Conservation (phyloP, 148 eudicot species). For the Heliamphora exappendiculata region DNA sequence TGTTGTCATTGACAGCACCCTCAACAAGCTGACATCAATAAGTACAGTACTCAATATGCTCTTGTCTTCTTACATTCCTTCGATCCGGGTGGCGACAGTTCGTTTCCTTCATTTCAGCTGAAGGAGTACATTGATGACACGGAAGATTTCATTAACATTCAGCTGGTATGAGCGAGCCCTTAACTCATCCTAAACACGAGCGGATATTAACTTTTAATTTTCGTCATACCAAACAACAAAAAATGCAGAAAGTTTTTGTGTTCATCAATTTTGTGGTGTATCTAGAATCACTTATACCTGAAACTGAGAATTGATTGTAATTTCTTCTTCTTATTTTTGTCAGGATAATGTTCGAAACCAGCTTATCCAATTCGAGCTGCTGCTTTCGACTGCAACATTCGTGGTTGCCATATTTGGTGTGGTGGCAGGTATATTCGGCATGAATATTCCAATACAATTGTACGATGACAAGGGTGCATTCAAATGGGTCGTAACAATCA, state of each 20-base stretch:
- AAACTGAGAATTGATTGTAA: background rate
- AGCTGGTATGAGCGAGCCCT: conserved; percentile 66
- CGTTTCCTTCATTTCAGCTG: conserved; percentile 50
- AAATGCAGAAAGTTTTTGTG: no score
- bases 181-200: background rate
- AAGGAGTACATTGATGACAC: conserved; percentile 99
- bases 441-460: conserved; percentile 71
- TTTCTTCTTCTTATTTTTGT: background rate
- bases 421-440: conserved; percentile 92
- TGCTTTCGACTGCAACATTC: conserved; percentile 88
- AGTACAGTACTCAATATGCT: background rate
- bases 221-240: no score
- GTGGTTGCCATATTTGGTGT: conserved; percentile 95
- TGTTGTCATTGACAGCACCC: conserved; percentile 91
- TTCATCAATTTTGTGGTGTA: no score
- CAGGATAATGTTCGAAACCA: conserved; percentile 99
- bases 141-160: conserved; percentile 94
- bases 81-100: background rate
- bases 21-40: conserved; percentile 92
- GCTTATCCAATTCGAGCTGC: conserved; percentile 91
- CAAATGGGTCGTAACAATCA: conserved; percentile 68
- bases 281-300: background rate
- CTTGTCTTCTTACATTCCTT: background rate
- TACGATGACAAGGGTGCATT: conserved; percentile 59
- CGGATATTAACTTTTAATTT: no score